Conservation (phyloP, 768 basidiomycete genomes). For the Fistulinella prunicolor region DNA sequence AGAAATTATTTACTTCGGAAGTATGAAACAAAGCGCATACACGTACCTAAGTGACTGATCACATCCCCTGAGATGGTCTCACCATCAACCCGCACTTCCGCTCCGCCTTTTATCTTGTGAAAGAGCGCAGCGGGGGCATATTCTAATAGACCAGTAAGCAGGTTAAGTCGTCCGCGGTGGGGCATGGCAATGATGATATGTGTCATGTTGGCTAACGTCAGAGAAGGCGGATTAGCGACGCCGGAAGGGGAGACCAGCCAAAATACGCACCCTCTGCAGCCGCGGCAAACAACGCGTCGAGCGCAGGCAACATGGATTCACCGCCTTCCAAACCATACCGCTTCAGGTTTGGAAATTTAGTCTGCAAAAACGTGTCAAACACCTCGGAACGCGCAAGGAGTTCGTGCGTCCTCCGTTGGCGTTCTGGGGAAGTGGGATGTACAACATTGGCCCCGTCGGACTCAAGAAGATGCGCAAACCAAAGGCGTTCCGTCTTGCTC, state of each 20-base stretch:
- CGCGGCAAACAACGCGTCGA: conserved; percentile 70
- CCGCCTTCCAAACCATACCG: conserved; percentile 90
- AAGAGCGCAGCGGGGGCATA: conserved; percentile 70
- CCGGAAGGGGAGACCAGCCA: not conserved
- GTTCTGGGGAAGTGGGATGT: conserved; percentile 28
- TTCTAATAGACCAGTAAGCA: conserved; percentile 74
- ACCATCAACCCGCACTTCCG: conserved; percentile 58
- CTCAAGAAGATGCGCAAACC: conserved; percentile 88
- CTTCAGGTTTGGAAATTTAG: conserved; percentile 87
- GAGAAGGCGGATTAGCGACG: not conserved
- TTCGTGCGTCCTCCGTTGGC: conserved; percentile 58
- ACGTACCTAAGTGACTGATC: conserved; percentile 74
- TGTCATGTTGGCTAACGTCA: conserved; percentile 53
- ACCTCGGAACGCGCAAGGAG: conserved; percentile 76
- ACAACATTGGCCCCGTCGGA: conserved; percentile 36
- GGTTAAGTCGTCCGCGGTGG: conserved; percentile 82
- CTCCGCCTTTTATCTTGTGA: conserved; percentile 82
- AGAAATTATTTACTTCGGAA: not conserved
- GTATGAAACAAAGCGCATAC: conserved; percentile 1
- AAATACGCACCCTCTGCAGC: conserved; percentile 52
- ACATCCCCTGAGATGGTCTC: conserved; percentile 79
- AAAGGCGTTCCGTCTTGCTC: conserved; percentile 79
- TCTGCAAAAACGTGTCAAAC: conserved; percentile 80
- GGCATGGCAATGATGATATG: conserved; percentile 83
- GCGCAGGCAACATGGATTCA: conserved; percentile 89